These are phyloP conservation scores for Saturnispora kantuleensis DNA, from an alignment of 805 yeast species.

Conservation along the genomic window DNA sequence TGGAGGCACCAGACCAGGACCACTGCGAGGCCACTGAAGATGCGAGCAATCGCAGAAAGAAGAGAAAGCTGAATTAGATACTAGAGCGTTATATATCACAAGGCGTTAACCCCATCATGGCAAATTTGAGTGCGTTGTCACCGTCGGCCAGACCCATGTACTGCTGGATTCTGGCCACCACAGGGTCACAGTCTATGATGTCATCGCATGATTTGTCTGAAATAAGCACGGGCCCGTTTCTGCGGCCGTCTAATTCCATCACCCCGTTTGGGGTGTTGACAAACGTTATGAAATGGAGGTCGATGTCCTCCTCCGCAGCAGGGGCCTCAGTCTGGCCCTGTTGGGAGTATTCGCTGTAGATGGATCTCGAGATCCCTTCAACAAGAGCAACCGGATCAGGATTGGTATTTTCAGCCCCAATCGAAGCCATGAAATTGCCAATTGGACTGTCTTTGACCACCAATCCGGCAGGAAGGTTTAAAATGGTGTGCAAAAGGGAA, in stretches of 20 bases:
- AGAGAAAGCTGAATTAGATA: background rate
- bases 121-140: conserved; percentile 51
- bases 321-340: conserved; percentile 67
- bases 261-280: conserved; percentile 45
- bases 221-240: conserved; percentile 58
- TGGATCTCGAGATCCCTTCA: conserved; percentile 17
- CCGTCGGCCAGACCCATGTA: conserved; percentile 60
- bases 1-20: background rate
- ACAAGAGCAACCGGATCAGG: conserved; percentile 14
- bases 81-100: too few species aligned
- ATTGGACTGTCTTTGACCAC: conserved; percentile 29
- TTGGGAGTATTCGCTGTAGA: conserved; percentile 35
- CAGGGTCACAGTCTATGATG: conserved; percentile 41
- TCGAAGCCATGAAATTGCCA: conserved; percentile 19
- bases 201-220: conserved; percentile 22
- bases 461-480: conserved; percentile 32
- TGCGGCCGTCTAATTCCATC: conserved; percentile 84
- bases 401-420: conserved; percentile 18
- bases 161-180: conserved; percentile 48
- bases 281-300: conserved; percentile 72
- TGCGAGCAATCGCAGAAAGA: background rate
- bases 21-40: background rate
- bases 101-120: conserved; percentile 70
- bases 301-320: conserved; percentile 40
- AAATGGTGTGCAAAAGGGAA: conserved; percentile 56